Base-by-base conservation (phyloP, 2,329 filamentous ascomycete genomes). In the Thelonectria rubi region DNA sequence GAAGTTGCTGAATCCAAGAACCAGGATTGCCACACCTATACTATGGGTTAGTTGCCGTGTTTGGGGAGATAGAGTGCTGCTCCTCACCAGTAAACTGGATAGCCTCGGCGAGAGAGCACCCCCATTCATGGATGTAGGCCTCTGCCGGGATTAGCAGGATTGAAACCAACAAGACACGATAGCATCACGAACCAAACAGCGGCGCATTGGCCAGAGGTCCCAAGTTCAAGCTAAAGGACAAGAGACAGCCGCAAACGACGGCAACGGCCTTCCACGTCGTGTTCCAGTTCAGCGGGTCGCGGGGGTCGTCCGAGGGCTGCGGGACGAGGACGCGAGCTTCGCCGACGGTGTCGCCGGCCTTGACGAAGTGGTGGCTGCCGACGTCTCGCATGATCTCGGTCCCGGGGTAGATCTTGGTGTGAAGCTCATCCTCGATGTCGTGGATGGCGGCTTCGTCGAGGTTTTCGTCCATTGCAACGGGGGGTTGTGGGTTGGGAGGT, bases 361-460 rank as follows among this genome's bases (percentile, higher is more conserved):
- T 60, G 20, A 60, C 51, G 21, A 60, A 60, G 18, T 51, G 51
- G 17, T 60, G 57, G 20, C 6, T 55, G 21, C 57, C 57, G 12
- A 60, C 57, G 39, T 60, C 57, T 50, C 57, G 57, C 57, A 60
- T 60, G 20, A 55, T 60, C 26, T 60, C 57, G 8, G 57, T 60
- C 5, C 51, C 51, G 2, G 51, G 51, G 34, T 60, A 60, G 15
- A 60, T 60, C 26, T 50, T 55, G 46, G 51, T 60, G 18, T 60
- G 39, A 4, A 60, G 51, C 46, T 60, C 57, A 42, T 60, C 57
- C 21, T 60, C 57, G 17, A 60, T 60, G 6, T 60, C 57, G 46
- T 45, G 56, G 46, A 60, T 60, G 24, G 57, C 57, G 9, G 26
- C 39, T 43, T 60, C 51, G 30, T 60, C 57, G 18, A 60, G 57